phyloP scores from a whole-genome alignment of 257 asterid species.

The Solanum verrucosum region DNA sequence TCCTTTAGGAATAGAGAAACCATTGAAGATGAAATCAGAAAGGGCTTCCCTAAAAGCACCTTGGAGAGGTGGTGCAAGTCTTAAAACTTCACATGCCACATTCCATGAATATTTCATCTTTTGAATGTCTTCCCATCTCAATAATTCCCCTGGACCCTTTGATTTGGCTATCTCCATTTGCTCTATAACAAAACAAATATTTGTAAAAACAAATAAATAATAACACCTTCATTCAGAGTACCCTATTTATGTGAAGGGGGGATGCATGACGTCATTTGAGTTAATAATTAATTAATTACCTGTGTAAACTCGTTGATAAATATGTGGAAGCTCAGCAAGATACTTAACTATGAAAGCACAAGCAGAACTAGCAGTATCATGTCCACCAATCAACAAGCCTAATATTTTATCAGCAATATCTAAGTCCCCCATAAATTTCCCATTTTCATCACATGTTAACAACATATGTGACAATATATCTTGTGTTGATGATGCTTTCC shows the following conservation, averaged over 20 bases:
- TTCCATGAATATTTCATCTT: conserved; percentile 1
- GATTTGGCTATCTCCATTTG: background rate
- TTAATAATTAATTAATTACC: background rate
- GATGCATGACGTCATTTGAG: too few relatives aligned
- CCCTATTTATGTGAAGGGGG: too few relatives aligned
- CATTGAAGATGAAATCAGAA: background rate
- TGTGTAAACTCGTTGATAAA: background rate
- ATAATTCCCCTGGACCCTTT: background rate
- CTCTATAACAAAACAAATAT: background rate
- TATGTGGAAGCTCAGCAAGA: background rate
- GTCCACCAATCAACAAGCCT: background rate
- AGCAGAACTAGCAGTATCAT: background rate
- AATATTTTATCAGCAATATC: background rate
- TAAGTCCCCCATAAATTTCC: background rate
- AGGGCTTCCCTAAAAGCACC: background rate
- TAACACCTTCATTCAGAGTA: background rate
- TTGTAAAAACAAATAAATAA: background rate
- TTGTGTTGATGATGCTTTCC: background rate
- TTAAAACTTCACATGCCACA: background rate
- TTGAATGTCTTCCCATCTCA: background rate
- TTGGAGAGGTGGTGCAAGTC: background rate
- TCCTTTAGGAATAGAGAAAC: background rate
- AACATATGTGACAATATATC: background rate
- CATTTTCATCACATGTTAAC: background rate
- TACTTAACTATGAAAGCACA: background rate